These are phyloP conservation scores for Colletotrichum tropicicola DNA, from an alignment of 2,329 filamentous ascomycete genomes.

Conservation along the genomic window DNA sequence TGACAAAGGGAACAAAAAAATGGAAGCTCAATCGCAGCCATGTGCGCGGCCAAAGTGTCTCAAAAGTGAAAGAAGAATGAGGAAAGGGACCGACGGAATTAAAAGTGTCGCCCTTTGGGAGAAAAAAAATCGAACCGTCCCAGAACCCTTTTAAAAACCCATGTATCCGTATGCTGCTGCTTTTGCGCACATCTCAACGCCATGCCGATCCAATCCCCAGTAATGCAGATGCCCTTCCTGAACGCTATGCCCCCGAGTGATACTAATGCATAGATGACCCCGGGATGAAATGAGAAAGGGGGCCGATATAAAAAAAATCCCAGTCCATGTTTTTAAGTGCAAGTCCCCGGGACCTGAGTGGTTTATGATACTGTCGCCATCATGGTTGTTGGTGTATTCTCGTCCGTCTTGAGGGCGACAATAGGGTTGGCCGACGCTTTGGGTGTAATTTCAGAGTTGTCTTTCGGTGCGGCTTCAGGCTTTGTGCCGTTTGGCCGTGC, in stretches of 20 bases:
- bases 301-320: not conserved
- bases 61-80: not conserved
- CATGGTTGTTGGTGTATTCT: conserved; percentile 15
- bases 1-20: conserved; percentile 11
- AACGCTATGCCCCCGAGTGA: conserved; percentile 25
- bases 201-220: conserved; percentile 10
- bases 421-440: conserved; percentile 26
- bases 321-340: too few species aligned
- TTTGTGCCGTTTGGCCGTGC: conserved; percentile 31
- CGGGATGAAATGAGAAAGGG: not conserved
- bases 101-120: conserved; percentile 10
- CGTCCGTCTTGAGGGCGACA: not conserved
- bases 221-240: conserved; percentile 25
- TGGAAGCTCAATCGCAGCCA: conserved; percentile 4
- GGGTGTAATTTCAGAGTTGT: conserved; percentile 25
- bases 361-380: conserved; percentile 2
- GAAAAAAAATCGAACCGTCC: not conserved
- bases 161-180: conserved; percentile 12
- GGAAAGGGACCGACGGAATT: not conserved
- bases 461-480: not conserved
- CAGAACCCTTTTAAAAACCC: conserved; percentile 12
- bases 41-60: not conserved
- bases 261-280: conserved; percentile 19
- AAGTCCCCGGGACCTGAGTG: not conserved
- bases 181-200: conserved; percentile 22